Percentiles rank a stretch among this genome's conserved stretches.
phyloP scores from a whole-genome alignment of 2,329 filamentous ascomycete genomes.

The Helotiales sp. region DNA sequence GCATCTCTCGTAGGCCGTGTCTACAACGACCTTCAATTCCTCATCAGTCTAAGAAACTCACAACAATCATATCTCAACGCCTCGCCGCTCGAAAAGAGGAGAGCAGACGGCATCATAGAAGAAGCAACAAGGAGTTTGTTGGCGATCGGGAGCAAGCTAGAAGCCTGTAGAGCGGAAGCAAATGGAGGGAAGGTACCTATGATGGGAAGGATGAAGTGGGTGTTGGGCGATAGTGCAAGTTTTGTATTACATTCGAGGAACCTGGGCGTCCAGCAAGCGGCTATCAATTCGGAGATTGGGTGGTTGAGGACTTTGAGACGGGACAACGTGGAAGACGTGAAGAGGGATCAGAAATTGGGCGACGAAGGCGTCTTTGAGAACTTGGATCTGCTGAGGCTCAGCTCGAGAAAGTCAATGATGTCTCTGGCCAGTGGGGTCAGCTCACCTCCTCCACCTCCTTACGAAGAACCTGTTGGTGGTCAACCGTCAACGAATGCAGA shows the following conservation, averaged over 20 bases:
- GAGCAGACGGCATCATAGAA: not conserved
- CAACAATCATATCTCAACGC: not conserved
- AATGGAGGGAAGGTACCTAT: slow-evolving; percentile 4
- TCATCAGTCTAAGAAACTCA: not conserved
- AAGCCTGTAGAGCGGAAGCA: slow-evolving; percentile 4
- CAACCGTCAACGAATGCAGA: too few relatives aligned
- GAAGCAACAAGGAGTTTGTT: not conserved
- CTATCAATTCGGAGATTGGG: slow-evolving; percentile 6
- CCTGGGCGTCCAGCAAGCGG: slow-evolving; percentile 5
- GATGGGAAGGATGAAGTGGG: slow-evolving; percentile 6
- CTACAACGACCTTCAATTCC: slow-evolving; percentile 3
- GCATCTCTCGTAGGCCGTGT: not conserved
- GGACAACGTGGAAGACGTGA: not conserved
- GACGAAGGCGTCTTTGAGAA: slow-evolving; percentile 1
- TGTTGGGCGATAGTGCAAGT: not conserved
- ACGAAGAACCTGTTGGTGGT: not conserved
- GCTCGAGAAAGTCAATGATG: not conserved
- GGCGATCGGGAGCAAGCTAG: not conserved
- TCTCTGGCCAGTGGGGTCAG: not conserved
- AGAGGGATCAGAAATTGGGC: not conserved
- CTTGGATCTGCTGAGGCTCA: not conserved
- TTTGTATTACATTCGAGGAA: not conserved
- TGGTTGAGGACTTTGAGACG: not conserved
- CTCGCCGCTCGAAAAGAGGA: not conserved
- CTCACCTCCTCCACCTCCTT: not conserved